Percentiles rank a stretch among this genome's conserved stretches.
These are phyloP conservation scores for Canavalia ensiformis DNA, from an alignment of 306 rosid genomes.

Conservation along the genomic window DNA sequence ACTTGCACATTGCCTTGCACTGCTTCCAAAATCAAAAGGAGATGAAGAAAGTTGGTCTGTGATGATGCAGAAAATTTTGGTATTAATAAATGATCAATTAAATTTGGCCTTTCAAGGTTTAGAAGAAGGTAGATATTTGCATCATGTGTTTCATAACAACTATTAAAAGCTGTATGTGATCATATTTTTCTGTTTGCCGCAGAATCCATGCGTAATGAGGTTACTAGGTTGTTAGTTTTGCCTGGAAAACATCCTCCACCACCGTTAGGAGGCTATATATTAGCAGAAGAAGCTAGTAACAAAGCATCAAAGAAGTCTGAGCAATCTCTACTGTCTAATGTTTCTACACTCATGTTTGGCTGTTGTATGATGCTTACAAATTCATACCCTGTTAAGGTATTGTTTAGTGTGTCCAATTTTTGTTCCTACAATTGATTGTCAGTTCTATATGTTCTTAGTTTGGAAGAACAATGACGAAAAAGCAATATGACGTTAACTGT, in stretches of 20 bases:
- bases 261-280: constrained; percentile 65
- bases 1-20: constrained; percentile 78
- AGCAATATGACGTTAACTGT: constrained; percentile 31
- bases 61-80: constrained; percentile 75
- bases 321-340: constrained; percentile 55
- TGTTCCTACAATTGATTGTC: constrained; percentile 13
- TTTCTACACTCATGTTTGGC: constrained; percentile 70
- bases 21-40: constrained; percentile 87
- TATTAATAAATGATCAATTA: constrained; percentile 69
- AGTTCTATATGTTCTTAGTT: constrained; percentile 29
- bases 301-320: constrained; percentile 58
- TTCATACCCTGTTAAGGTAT: constrained; percentile 83
- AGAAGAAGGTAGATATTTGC: constrained; percentile 75
- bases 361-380: constrained; percentile 81
- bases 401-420: constrained; percentile 31
- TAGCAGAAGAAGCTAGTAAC: constrained; percentile 54
- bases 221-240: constrained; percentile 61
- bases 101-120: constrained; percentile 79
- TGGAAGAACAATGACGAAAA: constrained; percentile 29
- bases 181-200: constrained; percentile 47
- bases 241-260: constrained; percentile 74
- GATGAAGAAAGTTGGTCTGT: constrained; percentile 88
- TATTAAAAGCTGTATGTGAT: constrained; percentile 41
- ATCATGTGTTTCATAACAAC: constrained; percentile 22
- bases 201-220: constrained; percentile 61